Evolutionary conservation across 805 yeast species (phyloP).

Genomic region (Torulaspora delbrueckii): DNA sequence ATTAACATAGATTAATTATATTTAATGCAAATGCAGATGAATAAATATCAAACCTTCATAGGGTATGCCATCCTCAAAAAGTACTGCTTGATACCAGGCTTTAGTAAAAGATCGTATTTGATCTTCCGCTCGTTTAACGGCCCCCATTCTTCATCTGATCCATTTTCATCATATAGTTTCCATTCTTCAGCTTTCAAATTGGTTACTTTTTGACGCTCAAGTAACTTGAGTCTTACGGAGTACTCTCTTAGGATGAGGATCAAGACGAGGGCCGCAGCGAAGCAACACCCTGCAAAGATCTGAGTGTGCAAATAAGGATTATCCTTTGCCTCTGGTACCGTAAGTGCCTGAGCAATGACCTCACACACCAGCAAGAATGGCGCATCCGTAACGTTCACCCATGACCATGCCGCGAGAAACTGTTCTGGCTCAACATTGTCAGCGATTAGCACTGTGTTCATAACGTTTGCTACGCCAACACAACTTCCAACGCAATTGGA

Average conservation of each 20-base stretch:
- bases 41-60: constrained; percentile 21
- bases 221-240: constrained; percentile 42
- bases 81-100: constrained; percentile 18
- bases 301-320: constrained; percentile 57
- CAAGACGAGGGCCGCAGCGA: constrained; percentile 41
- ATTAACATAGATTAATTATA: not conserved
- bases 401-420: constrained; percentile 40
- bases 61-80: constrained; percentile 27
- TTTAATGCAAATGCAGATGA: not conserved
- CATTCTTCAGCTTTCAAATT: constrained; percentile 12
- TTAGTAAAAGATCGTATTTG: constrained; percentile 18
- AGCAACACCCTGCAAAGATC: constrained; percentile 51
- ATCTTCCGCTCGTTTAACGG: constrained; percentile 11
- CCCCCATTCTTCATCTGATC: constrained; percentile 8
- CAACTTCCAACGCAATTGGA: constrained; percentile 42
- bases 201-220: constrained; percentile 9
- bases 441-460: constrained; percentile 40
- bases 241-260: constrained; percentile 48
- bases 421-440: constrained; percentile 39
- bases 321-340: constrained; percentile 21
- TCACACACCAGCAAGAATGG: constrained; percentile 44
- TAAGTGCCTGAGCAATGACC: constrained; percentile 49
- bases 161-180: constrained; percentile 2
- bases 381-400: constrained; percentile 33
- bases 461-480: constrained; percentile 45